A percentile compares a stretch with the other conserved stretches of the same genome.
phyloP scores from a whole-genome alignment of 345 rosid species.

The Punica granatum region DNA sequence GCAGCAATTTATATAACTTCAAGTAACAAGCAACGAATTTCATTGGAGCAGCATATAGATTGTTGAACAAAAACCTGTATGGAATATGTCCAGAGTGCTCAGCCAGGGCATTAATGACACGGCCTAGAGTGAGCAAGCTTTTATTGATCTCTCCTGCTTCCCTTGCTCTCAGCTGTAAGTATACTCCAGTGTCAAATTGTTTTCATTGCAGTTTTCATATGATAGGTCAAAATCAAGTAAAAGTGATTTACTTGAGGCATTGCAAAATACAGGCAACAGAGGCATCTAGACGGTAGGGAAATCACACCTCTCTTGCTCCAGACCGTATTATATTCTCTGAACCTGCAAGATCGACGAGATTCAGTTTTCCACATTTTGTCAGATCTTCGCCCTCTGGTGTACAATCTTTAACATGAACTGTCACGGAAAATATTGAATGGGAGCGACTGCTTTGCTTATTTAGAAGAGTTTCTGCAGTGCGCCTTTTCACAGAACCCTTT shows the following conservation, averaged over 20 bases:
- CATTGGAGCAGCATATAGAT: no score
- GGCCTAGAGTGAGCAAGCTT: constrained; percentile 91
- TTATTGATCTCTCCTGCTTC: constrained; percentile 99
- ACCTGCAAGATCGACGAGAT: constrained; percentile 96
- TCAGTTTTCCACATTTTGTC: constrained; percentile 94
- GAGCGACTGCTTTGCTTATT: constrained; percentile 98
- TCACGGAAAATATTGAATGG: constrained; percentile 92
- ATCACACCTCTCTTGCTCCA: constrained; percentile 99
- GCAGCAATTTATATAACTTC: constrained; percentile 10
- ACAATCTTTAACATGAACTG: constrained; percentile 93
- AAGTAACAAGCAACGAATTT: no score
- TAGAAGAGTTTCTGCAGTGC: constrained; percentile 96
- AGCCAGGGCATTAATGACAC: constrained; percentile 96
- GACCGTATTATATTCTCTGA: constrained; percentile 99
- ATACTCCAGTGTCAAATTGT: no score
- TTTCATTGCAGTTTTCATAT: no score
- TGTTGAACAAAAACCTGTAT: no score
- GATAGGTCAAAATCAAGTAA: no score
- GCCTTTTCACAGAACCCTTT: constrained; percentile 92
- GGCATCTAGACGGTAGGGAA: no score
- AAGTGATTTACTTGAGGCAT: no score
- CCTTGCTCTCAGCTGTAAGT: constrained; percentile 98
- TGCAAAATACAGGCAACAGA: no score
- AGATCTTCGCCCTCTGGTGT: constrained; percentile 99
- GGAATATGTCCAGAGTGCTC: constrained; percentile 99